phyloP scores from a whole-genome alignment of 2,329 filamentous ascomycete genomes.

The Mycosphaerelloides madeirae region DNA sequence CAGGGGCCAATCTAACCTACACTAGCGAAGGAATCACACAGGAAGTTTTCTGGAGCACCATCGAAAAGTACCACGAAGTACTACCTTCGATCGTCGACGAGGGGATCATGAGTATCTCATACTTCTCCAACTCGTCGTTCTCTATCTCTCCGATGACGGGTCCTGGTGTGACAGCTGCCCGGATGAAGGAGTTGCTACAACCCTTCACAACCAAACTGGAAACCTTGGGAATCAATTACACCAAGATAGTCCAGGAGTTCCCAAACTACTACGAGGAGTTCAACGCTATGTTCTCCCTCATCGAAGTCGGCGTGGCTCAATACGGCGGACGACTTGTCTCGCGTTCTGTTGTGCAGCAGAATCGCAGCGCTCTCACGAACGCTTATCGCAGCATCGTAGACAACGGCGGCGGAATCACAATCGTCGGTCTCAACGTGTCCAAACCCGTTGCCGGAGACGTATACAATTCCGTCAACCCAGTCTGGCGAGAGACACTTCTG shows the following conservation, averaged over 20 bases:
- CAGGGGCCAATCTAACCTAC: slow-evolving; percentile 45
- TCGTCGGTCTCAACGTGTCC: slow-evolving; percentile 38
- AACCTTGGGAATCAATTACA: slow-evolving; percentile 33
- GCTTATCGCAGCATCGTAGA: slow-evolving; percentile 35
- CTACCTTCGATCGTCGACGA: slow-evolving; percentile 49
- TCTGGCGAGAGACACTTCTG: slow-evolving; percentile 36
- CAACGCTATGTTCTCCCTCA: slow-evolving; percentile 6
- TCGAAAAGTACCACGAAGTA: slow-evolving; percentile 45
- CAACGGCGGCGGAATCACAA: slow-evolving; percentile 34
- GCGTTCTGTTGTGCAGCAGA: slow-evolving; percentile 10
- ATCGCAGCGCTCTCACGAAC: slow-evolving; percentile 31
- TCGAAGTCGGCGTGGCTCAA: slow-evolving; percentile 9
- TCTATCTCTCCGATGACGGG: slow-evolving; percentile 45
- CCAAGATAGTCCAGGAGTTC: slow-evolving; percentile 4
- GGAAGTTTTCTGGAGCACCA: slow-evolving; percentile 31
- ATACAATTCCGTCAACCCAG: slow-evolving; percentile 39
- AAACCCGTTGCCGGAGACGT: slow-evolving; percentile 30
- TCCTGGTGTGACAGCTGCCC: slow-evolving; percentile 41
- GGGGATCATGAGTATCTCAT: slow-evolving; percentile 49
- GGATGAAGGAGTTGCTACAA: slow-evolving; percentile 44
- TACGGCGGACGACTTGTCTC: slow-evolving; percentile 10
- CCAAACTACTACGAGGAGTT: slow-evolving; percentile 6
- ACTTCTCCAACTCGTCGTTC: slow-evolving; percentile 49
- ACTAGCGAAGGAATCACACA: slow-evolving; percentile 18
- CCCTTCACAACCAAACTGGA: slow-evolving; percentile 43